Percentiles rank a stretch among this genome's conserved stretches.
These are phyloP conservation scores for Penicillium antarcticum DNA, from an alignment of 495 filamentous ascomycete genomes.

Conservation along the genomic window DNA sequence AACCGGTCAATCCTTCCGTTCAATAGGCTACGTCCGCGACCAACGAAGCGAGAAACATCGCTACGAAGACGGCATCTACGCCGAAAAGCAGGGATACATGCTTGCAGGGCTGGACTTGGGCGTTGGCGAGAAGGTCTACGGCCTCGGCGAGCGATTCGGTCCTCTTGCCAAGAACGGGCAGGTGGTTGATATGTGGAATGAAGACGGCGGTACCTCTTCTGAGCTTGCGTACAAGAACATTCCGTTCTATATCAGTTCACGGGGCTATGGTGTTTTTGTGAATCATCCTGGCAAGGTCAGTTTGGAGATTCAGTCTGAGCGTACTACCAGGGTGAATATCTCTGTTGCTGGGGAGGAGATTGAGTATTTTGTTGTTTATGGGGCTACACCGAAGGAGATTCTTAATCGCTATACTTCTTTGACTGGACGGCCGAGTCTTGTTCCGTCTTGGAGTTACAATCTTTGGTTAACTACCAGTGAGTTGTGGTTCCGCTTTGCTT, in stretches of 20 bases:
- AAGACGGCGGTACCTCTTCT: constrained; percentile 66
- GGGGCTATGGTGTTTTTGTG: constrained; percentile 70
- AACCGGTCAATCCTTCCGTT: constrained; percentile 58
- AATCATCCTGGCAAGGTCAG: constrained; percentile 58
- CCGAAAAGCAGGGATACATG: constrained; percentile 54
- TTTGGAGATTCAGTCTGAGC: constrained; percentile 65
- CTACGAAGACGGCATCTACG: constrained; percentile 52
- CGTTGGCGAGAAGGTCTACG: constrained; percentile 66
- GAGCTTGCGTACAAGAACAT: constrained; percentile 75
- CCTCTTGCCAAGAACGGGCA: constrained; percentile 70
- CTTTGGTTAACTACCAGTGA: constrained; percentile 64
- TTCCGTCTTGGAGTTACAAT: constrained; percentile 68
- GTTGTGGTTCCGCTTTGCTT: constrained; percentile 1
- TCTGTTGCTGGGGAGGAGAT: constrained; percentile 60
- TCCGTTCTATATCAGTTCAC: constrained; percentile 65
- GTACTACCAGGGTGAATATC: constrained; percentile 61
- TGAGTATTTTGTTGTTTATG: constrained; percentile 62
- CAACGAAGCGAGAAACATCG: constrained; percentile 45
- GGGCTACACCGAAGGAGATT: constrained; percentile 64
- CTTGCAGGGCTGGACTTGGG: constrained; percentile 60
- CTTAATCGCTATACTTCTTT: constrained; percentile 59
- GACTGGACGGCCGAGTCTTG: constrained; percentile 56
- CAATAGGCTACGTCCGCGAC: constrained; percentile 55
- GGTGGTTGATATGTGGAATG: constrained; percentile 65
- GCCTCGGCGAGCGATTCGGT: constrained; percentile 69